Conservation (phyloP, 2,329 filamentous ascomycete genomes). For the Didymella glomerata region DNA sequence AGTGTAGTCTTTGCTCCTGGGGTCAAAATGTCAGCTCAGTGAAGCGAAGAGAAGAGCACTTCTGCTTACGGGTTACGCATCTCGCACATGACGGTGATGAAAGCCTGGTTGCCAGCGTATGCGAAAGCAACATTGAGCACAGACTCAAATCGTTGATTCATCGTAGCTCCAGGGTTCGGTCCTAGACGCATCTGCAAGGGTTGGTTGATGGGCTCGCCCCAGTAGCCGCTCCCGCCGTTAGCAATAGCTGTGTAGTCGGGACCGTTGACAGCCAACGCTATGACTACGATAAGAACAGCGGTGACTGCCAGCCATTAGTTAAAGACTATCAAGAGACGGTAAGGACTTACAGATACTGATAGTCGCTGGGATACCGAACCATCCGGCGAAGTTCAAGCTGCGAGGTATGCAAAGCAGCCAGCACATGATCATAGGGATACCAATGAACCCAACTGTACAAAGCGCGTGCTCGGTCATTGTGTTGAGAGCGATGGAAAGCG, state of each 20-base stretch:
- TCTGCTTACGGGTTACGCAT: slow-evolving; percentile 59
- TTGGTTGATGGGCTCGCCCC: slow-evolving; percentile 13
- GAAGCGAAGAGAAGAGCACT: slow-evolving; percentile 47
- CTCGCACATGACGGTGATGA: slow-evolving; percentile 71
- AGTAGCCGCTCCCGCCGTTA: slow-evolving; percentile 14
- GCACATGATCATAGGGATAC: slow-evolving; percentile 33
- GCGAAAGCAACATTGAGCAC: slow-evolving; percentile 71
- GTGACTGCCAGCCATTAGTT: slow-evolving; percentile 43
- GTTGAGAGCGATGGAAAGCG: slow-evolving; percentile 29
- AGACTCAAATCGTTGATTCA: slow-evolving; percentile 17
- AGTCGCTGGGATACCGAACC: slow-evolving; percentile 16
- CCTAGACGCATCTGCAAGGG: slow-evolving; percentile 19
- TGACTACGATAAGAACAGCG: slow-evolving; percentile 32
- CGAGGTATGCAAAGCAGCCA: slow-evolving; percentile 25
- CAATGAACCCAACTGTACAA: slow-evolving; percentile 67
- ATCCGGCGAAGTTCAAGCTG: slow-evolving; percentile 23
- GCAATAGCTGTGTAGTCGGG: slow-evolving; percentile 12
- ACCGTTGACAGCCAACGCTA: slow-evolving; percentile 13
- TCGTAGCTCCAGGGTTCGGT: slow-evolving; percentile 9
- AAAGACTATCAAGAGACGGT: slow-evolving; percentile 19
- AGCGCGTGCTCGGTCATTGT: slow-evolving; percentile 61
- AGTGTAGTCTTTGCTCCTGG: slow-evolving; percentile 17
- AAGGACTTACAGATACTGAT: slow-evolving; percentile 19
- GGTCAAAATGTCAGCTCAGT: not conserved
- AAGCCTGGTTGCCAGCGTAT: slow-evolving; percentile 57